Conservation (phyloP, 495 filamentous ascomycete species). For the Lasiosphaeria ovina region DNA sequence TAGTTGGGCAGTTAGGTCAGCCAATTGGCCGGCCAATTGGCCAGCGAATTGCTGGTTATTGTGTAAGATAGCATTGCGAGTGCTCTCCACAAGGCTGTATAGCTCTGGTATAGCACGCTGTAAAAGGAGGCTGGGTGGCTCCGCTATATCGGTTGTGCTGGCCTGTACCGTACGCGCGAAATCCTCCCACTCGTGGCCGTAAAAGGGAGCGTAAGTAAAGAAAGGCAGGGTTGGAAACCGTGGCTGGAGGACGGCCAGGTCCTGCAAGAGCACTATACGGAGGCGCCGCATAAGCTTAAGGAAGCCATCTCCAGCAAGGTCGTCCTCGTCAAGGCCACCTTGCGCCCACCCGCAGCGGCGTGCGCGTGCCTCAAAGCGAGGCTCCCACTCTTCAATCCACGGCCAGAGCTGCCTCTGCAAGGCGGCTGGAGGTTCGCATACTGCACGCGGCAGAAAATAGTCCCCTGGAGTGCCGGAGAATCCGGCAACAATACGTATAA, state of each 20-base stretch:
- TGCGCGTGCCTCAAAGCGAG: too few relatives aligned
- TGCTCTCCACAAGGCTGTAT: slow-evolving; percentile 1
- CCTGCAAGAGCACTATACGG: too few relatives aligned
- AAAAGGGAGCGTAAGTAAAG: slow-evolving; percentile 1
- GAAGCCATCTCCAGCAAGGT: too few relatives aligned
- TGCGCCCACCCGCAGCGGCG: too few relatives aligned
- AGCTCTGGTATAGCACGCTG: slow-evolving; percentile 1
- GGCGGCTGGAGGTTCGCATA: too few relatives aligned
- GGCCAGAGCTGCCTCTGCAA: too few relatives aligned
- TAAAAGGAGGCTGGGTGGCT: neutral
- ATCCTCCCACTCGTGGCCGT: neutral
- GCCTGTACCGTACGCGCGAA: neutral
- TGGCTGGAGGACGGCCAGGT: too few relatives aligned
- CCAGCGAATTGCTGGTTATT: neutral
- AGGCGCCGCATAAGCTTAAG: too few relatives aligned
- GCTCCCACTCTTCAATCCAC: too few relatives aligned
- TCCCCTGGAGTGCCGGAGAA: too few relatives aligned
- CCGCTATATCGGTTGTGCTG: neutral
- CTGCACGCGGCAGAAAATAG: neutral
- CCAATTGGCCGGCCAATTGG: neutral
- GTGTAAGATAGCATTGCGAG: slow-evolving; percentile 1
- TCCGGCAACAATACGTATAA: too few relatives aligned
- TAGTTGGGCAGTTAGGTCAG: neutral
- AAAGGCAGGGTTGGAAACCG: neutral
- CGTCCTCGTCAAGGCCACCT: too few relatives aligned